Evolutionary conservation across 2,329 filamentous ascomycete genomes (phyloP), one percentile per base, ranked within the genome.

Genomic region (Microsporum ferrugineum): DNA sequence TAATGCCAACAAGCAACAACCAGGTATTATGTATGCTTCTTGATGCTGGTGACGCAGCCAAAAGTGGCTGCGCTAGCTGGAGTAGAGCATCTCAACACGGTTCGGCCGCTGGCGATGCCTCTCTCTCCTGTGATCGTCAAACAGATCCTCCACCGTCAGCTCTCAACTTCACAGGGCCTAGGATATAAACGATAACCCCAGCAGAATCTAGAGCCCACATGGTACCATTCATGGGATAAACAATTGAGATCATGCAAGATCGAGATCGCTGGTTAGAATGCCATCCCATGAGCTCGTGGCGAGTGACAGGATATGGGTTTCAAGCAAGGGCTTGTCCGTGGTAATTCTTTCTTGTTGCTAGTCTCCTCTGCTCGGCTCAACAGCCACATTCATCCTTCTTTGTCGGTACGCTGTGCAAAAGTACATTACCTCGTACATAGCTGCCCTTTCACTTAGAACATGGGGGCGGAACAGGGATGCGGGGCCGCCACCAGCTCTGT

Each of bases 381-480:
- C 31, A 29, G 49, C 31, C 49, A 53, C 31, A 29, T 7, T 17
- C 49, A 17, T 53, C 45, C n/a, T 27, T 31, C 49, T 53, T 34
- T 53, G 49, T 53, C 14, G 8, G 27, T 10, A 23, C 3, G 2
- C 47, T 12, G 5, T n/a, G 47, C 3, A n/a, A 43, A 43, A 36
- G 10, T 5, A 14, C 17, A 17, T n/a, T n/a, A 43, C 17, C 17
- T 43, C 39, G 17, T 5, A 43, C n/a, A 43, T 43, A 43, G 29
- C 23, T 29, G 29, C 5, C 31, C 3, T 14, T 53, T 34, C 12
- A 12, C 49, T 29, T 33, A 53, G 27, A 47, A 17, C 57, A 59
- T n/a, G 39, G 57, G 17, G 39, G 29, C 57, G 39, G 39, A 59
- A 47, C 39, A 59, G 23, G 57, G 57, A 45, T 47, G 36, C 39